Evolutionary conservation across 352 stramenopile species (phyloP).

Genomic region (Pythium folliculosum): DNA sequence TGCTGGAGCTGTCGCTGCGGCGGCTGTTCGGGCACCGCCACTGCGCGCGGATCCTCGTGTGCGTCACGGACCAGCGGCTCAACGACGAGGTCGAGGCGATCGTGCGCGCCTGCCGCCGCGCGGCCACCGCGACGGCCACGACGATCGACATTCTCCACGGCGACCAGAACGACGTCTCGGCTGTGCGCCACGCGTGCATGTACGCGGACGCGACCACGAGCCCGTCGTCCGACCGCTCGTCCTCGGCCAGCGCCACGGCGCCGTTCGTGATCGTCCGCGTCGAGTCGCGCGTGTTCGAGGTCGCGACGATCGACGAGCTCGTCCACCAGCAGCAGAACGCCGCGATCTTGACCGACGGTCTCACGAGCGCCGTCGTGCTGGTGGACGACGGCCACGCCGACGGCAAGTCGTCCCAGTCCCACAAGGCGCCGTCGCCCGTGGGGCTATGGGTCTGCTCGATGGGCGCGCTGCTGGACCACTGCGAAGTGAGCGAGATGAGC

Average conservation of each 20-base stretch:
- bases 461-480: slow-evolving; percentile 1
- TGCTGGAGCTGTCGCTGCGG: slow-evolving; percentile 18
- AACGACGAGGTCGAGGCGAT: slow-evolving; percentile 10
- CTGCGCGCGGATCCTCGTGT: slow-evolving; percentile 24
- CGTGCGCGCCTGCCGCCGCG: slow-evolving; percentile 16
- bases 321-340: slow-evolving; percentile 24
- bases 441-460: slow-evolving; percentile 26
- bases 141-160: slow-evolving; percentile 26
- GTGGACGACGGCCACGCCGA: neutral
- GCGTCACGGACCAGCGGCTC: slow-evolving; percentile 9
- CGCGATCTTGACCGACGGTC: slow-evolving; percentile 18
- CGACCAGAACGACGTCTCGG: slow-evolving; percentile 14
- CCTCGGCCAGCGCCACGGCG: neutral
- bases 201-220: slow-evolving; percentile 22
- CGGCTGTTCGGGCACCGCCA: slow-evolving; percentile 12
- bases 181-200: slow-evolving; percentile 27
- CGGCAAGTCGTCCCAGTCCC: no score
- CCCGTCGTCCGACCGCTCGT: neutral
- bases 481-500: neutral
- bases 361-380: slow-evolving; percentile 22
- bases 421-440: neutral
- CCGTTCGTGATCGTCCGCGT: slow-evolving; percentile 19
- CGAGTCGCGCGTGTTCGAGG: slow-evolving; percentile 19
- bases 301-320: slow-evolving; percentile 18
- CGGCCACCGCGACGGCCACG: neutral